These are phyloP conservation scores for Trametes villosa DNA, from an alignment of 768 basidiomycete species.

Conservation along the genomic window DNA sequence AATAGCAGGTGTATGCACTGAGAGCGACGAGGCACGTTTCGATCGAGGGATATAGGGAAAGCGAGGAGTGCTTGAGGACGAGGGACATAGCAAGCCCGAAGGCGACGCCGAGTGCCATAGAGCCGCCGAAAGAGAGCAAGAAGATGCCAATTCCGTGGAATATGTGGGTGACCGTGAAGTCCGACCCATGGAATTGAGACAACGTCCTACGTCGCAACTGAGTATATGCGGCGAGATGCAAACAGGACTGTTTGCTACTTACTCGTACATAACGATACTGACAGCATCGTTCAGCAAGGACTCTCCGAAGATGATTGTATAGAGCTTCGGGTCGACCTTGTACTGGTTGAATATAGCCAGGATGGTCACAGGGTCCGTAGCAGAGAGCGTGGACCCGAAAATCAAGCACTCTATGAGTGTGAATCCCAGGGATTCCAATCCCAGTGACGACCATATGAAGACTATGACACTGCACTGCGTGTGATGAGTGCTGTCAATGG, in stretches of 20 bases:
- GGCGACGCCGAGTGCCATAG: slow-evolving; percentile 90
- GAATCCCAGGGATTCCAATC: slow-evolving; percentile 86
- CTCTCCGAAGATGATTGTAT: slow-evolving; percentile 97
- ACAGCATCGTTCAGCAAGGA: slow-evolving; percentile 97
- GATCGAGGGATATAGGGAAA: slow-evolving; percentile 86
- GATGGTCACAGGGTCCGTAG: slow-evolving; percentile 98
- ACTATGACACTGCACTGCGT: slow-evolving; percentile 79
- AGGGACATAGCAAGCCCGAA: slow-evolving; percentile 93
- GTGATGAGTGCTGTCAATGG: slow-evolving; percentile 44
- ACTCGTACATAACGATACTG: slow-evolving; percentile 99
- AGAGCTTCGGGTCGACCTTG: slow-evolving; percentile 98
- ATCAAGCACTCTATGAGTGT: slow-evolving; percentile 91
- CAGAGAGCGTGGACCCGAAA: slow-evolving; percentile 95
- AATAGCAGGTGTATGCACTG: slow-evolving; percentile 95
- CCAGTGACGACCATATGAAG: slow-evolving; percentile 92
- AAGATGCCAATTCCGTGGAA: slow-evolving; percentile 99
- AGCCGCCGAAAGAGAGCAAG: slow-evolving; percentile 91
- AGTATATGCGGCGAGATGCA: neutral
- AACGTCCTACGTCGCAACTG: slow-evolving; percentile 63
- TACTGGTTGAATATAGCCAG: slow-evolving; percentile 98
- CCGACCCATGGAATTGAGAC: slow-evolving; percentile 87
- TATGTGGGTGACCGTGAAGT: slow-evolving; percentile 84
- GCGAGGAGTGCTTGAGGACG: slow-evolving; percentile 91
- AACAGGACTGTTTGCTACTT: slow-evolving; percentile 43
- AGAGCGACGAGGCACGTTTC: slow-evolving; percentile 97